phyloP scores from a whole-genome alignment of 257 asterid species.

The Ballota nigra region DNA sequence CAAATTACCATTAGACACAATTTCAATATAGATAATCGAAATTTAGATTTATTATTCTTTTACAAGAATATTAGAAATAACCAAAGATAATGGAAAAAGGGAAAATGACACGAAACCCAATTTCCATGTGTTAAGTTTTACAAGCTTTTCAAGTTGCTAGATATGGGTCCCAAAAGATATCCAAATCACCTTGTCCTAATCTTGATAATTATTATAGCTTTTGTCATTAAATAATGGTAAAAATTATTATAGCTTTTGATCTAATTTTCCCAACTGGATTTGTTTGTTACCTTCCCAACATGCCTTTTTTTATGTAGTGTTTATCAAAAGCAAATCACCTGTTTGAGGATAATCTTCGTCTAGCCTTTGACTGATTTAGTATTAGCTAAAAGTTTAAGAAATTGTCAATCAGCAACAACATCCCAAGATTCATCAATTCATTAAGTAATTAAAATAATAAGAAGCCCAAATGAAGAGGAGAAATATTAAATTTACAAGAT shows the following conservation, averaged over 20 bases:
- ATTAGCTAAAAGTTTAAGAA: constrained; percentile 4
- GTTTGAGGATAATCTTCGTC: not conserved
- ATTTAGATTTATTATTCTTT: not conserved
- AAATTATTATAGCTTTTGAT: not conserved
- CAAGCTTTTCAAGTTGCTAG: constrained; percentile 16
- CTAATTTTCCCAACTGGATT: not conserved
- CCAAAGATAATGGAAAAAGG: not conserved
- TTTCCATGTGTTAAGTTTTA: not conserved
- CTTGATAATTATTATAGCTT: not conserved
- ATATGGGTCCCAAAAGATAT: not conserved
- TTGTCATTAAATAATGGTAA: not conserved
- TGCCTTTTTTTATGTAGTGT: not conserved
- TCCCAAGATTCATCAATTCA: not conserved
- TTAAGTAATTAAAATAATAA: not conserved
- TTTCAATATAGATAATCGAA: not conserved
- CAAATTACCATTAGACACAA: not conserved
- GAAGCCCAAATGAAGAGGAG: not conserved
- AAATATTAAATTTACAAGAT: not conserved
- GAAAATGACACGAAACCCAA: not conserved
- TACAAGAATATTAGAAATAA: not conserved
- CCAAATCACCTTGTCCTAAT: constrained; percentile 3
- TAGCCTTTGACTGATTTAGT: not conserved
- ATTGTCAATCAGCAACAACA: not conserved
- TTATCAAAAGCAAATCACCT: constrained; percentile 4
- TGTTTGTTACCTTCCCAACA: not conserved